Conservation (phyloP, 2,329 filamentous ascomycete species). For the Scedosporium apiospermum region DNA sequence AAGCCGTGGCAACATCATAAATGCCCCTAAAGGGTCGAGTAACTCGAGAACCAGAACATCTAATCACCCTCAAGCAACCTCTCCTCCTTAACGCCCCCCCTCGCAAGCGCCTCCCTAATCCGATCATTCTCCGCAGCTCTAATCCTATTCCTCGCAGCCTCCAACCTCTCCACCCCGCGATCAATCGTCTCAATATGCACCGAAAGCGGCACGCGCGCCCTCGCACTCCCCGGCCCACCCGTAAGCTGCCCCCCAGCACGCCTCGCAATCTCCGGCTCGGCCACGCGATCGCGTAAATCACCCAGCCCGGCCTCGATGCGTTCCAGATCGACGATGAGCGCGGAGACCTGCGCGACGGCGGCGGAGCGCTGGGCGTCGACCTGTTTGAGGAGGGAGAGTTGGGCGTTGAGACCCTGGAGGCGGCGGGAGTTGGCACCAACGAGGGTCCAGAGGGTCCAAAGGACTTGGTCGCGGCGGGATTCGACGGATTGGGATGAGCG, state of each 20-base stretch:
- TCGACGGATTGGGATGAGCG: constrained; percentile 52
- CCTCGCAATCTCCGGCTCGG: constrained; percentile 51
- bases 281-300: constrained; percentile 62
- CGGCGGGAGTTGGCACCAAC: constrained; percentile 59
- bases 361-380: constrained; percentile 57
- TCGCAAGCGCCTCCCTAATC: constrained; percentile 40
- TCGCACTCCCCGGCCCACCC: background rate
- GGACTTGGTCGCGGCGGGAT: constrained; percentile 52
- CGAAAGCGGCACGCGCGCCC: constrained; percentile 39
- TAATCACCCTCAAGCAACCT: constrained; percentile 18
- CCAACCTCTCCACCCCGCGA: constrained; percentile 61
- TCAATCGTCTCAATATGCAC: constrained; percentile 71
- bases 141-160: constrained; percentile 51
- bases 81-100: constrained; percentile 30
- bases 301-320: constrained; percentile 62
- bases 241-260: background rate
- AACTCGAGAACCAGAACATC: background rate
- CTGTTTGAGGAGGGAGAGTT: constrained; percentile 54
- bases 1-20: background rate
- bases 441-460: constrained; percentile 63
- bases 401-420: constrained; percentile 50
- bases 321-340: constrained; percentile 63
- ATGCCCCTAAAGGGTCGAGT: too few relatives aligned
- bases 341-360: constrained; percentile 59
- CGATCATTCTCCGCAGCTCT: constrained; percentile 49